Base-by-base conservation (phyloP, 768 basidiomycete species). In the Austroboletus eburneus region DNA sequence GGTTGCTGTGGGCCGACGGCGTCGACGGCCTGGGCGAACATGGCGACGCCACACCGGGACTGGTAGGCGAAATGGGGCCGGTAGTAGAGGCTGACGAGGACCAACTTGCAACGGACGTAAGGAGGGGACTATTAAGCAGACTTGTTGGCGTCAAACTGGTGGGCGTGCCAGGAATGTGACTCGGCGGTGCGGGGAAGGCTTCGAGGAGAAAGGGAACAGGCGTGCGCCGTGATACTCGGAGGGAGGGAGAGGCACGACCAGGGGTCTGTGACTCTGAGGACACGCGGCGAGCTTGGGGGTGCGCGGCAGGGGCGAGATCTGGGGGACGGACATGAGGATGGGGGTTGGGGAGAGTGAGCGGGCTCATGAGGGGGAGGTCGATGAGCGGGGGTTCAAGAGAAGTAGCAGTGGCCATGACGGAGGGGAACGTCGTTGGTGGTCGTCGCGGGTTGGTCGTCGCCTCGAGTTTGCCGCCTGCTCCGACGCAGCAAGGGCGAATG, bases 121-220 rank as follows among this genome's bases (percentile, higher is more conserved):
- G 24, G 20, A 62, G 42, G 25, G 52, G 43, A n/a, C 50, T 35
- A 6, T 42, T 49, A 24, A 57, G 17, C 16, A 52, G 4, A 42
- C 39, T 35, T 20, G 18, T 30, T 9, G 50, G n/a, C 0, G 46
- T n/a, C 9, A 46, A 30, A 22, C 36, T 52, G 16, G 49, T 23
- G 36, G 63, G 58, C 2, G 63, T 55, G 0, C 58, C 63, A 22
- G 60, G 66, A 22, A 61, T 66, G 39, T 63, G 64, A 39, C 68
- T 65, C 3, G 64, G 72, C 3, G 64, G 69, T 2, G 54, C 56
- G 10, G 71, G 68, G 18, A 69, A 72, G 4, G 72, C 63, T 42
- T 67, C 69, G 36, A 67, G 69, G 18, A 63, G 65, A 42, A 59
- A 65, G 13, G 72, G 72, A 1, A 62, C 61, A 2, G 58, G 57